Evolutionary conservation across 768 basidiomycete genomes (phyloP), one percentile per base, ranked within the genome.

Genomic region (Leccinum barrowsii): DNA sequence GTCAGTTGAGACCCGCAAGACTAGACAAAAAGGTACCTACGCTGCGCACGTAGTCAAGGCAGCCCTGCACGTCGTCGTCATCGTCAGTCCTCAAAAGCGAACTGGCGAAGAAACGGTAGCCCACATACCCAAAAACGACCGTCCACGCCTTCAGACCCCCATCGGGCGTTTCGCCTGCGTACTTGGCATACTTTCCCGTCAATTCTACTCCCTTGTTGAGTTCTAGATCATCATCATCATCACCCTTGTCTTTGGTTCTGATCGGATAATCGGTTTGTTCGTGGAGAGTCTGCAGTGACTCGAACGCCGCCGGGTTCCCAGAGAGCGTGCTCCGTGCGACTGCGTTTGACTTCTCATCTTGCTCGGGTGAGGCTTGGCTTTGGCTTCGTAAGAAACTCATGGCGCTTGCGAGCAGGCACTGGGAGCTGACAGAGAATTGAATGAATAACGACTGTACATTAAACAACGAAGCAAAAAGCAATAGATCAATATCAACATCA

Each of bases 31-130:
- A 32, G 26, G 12, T 19, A 65, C 73, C 58, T 56, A 80, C 73
- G 81, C 78, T 19, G 80, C 73, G 56, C 76, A 77, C 3, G 73
- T 71, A 28, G 70, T 72, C 52, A 69, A 52, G 35, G 28, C 19
- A 2, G 66, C 60, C 37, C 69, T 70, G 35, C 10, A 53, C 1
- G 26, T 40, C 10, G 40, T 44, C 8, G 12, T 22, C 19, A 7
- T 22, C 17, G 10, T 68, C 44, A 67, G 32, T 24, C n/a, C 13
- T 21, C 5, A 1, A 7, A 5, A 19, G 3, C 5, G 2, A 17
- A 22, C 26, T 4, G 37, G 7, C 7, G 17, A 28, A 13, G 37
- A 26, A 6, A 47, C 2, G 19, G 13, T 8, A 22, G 3, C 3
- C 3, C 26, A 64, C 72, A 50, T 10, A 71, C 72, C 52, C 70